Conservation (phyloP, 257 asterid genomes). For the Fraxinus cuspidata region DNA sequence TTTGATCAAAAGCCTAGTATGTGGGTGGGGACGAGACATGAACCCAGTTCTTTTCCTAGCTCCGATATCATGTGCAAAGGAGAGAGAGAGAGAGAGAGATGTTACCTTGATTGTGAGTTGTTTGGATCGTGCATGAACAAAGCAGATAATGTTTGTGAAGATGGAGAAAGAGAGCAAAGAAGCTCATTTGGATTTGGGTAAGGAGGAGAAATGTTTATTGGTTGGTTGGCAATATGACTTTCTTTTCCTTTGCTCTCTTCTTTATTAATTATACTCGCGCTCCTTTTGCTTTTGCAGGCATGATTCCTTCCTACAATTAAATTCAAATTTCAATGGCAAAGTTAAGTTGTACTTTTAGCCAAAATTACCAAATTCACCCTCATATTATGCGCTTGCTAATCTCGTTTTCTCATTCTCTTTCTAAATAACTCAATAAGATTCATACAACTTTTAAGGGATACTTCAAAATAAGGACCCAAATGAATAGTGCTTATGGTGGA, state of each 20-base stretch:
- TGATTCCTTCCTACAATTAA: neutral
- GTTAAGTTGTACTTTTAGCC: neutral
- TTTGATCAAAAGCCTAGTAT: too few relatives aligned
- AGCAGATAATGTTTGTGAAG: neutral
- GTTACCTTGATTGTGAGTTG: neutral
- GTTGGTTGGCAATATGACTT: neutral
- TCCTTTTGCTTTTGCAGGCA: conserved; percentile 5
- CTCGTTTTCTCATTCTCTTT: too few relatives aligned
- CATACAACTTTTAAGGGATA: too few relatives aligned
- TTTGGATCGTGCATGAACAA: conserved; percentile 8
- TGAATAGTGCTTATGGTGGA: too few relatives aligned
- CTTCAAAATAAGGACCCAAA: too few relatives aligned
- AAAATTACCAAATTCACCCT: neutral
- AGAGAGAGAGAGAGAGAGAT: neutral
- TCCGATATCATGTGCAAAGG: neutral
- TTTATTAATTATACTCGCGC: neutral
- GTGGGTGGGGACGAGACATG: too few relatives aligned
- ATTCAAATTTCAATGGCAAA: conserved; percentile 1
- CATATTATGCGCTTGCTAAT: neutral
- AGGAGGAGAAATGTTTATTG: neutral
- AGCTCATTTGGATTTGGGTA: neutral
- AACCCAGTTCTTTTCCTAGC: neutral
- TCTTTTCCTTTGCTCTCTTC: neutral
- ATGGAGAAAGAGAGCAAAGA: neutral
- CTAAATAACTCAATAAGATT: too few relatives aligned